Percentiles rank a stretch among this genome's conserved stretches.
These are phyloP conservation scores for Phytophthora pluvialis DNA, from an alignment of 352 stramenopile species.

Conservation along the genomic window DNA sequence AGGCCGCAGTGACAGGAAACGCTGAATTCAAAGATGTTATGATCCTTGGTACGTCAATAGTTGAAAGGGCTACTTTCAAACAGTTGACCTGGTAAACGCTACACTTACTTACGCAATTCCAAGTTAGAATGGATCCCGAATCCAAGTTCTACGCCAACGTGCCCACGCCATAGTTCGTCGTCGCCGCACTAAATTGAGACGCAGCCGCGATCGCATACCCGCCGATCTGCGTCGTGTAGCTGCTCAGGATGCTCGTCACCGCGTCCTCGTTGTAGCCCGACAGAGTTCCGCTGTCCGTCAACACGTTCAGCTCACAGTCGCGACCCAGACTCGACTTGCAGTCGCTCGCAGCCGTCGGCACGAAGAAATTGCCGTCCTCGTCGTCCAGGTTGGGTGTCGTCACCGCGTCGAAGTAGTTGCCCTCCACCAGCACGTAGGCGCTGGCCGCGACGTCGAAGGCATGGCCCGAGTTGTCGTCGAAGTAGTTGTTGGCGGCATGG, in stretches of 20 bases:
- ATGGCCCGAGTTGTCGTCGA: slow-evolving; percentile 23
- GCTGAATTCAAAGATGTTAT: not conserved
- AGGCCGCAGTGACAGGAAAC: not conserved
- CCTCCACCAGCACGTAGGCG: slow-evolving; percentile 32
- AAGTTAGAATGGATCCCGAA: not conserved
- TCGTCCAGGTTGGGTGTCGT: slow-evolving; percentile 29
- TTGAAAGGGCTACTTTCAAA: not conserved
- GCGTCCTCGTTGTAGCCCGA: slow-evolving; percentile 26
- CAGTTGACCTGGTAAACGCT: not conserved
- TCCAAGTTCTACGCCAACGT: not conserved
- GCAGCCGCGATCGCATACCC: slow-evolving; percentile 17
- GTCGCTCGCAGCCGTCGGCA: slow-evolving; percentile 17
- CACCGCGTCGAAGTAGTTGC: slow-evolving; percentile 33
- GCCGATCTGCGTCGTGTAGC: slow-evolving; percentile 25
- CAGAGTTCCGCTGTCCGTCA: slow-evolving; percentile 22
- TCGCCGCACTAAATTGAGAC: slow-evolving; percentile 13
- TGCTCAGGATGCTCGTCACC: slow-evolving; percentile 18
- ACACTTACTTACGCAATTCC: no score
- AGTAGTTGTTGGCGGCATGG: slow-evolving; percentile 44
- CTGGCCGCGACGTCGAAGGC: slow-evolving; percentile 29
- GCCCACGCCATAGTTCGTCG: slow-evolving; percentile 27
- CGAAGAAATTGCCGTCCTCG: slow-evolving; percentile 28
- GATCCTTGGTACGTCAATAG: slow-evolving; percentile 3
- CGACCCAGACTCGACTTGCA: slow-evolving; percentile 24
- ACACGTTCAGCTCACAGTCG: slow-evolving; percentile 28